Base-by-base conservation (phyloP, 352 stramenopile species). In the Pythium rishiriense region DNA sequence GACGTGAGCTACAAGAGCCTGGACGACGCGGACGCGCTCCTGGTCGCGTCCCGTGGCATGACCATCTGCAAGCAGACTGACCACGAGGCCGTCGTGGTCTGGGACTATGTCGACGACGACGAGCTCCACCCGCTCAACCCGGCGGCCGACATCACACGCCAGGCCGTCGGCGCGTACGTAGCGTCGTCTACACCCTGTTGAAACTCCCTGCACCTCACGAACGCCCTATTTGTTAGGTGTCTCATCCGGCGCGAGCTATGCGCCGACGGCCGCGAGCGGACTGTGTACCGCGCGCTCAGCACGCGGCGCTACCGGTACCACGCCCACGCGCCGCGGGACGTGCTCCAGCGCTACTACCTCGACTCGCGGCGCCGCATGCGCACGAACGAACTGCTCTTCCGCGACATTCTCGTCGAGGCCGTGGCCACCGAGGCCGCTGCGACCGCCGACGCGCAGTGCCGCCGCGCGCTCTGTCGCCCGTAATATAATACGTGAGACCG, bases 21-120 rank as follows among this genome's bases (percentile, higher is more conserved):
- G 22, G 25, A 57, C 24, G 35, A 35, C 24, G n/a, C 25, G 29
- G 57, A 64, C 47, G 57, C 50, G 46, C 41, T 64, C 31, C 35
- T 46, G 45, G 69, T 83, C 31, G 65, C 73, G 37, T 76, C 43
- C 26, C 70, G 43, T 19, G 61, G 57, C 21, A 58, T 65, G 49
- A 70, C 51, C 7, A 53, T 69, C 52, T 74, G 60, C 62, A 68
- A 68, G 43, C 58, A 64, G 48, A 68, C 65, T 0, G 60, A 73
- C 3, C 46, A 60, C 45, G 71, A 68, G 51, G 69, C 64, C 21
- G 53, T 76, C 31, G 28, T 67, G 41, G 15, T 75, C 3, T 80
- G 62, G 69, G 69, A 76, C 49, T 73, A 61, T 50, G 56, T 79
- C 1, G 70, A 74, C 39, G 55, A 61, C 22, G 69, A 76, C 42